Conservation (phyloP, 345 rosid genomes). For the Ceriops zippeliana region DNA sequence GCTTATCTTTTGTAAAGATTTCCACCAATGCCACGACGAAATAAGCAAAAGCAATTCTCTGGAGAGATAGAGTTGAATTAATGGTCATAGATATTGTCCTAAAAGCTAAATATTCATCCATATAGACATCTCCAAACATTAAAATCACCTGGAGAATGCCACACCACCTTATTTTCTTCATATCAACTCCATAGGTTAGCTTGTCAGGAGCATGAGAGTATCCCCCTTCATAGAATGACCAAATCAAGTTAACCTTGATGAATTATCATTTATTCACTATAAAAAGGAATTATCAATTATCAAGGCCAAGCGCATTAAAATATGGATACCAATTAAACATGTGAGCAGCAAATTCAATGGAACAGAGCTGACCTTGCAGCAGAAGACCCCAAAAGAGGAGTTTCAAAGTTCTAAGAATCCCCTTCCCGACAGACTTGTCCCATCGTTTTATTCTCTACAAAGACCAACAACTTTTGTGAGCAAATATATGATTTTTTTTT, state of each 20-base stretch:
- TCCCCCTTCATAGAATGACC: slow-evolving; percentile 51
- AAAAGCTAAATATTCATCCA: not conserved
- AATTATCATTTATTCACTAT: too few relatives aligned
- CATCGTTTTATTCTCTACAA: slow-evolving; percentile 48
- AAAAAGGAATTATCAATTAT: too few relatives aligned
- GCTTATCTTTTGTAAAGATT: slow-evolving; percentile 45
- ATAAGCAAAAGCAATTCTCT: slow-evolving; percentile 93
- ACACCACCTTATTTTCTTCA: slow-evolving; percentile 68
- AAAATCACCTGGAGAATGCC: slow-evolving; percentile 84
- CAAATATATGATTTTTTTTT: not conserved
- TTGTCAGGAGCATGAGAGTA: slow-evolving; percentile 85
- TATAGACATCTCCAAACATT: not conserved
- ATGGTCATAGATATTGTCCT: not conserved
- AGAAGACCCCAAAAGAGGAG: slow-evolving; percentile 89
- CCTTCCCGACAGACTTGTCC: slow-evolving; percentile 50
- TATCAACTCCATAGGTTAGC: slow-evolving; percentile 71
- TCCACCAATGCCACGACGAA: slow-evolving; percentile 61
- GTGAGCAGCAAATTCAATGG: not conserved
- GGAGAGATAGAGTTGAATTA: slow-evolving; percentile 9
- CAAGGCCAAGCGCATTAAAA: too few relatives aligned
- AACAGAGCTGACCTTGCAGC: slow-evolving; percentile 57
- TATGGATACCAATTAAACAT: too few relatives aligned
- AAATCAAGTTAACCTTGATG: too few relatives aligned
- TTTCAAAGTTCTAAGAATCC: slow-evolving; percentile 60
- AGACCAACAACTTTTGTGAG: not conserved